Evolutionary conservation across 2,329 filamentous ascomycete genomes (phyloP).

Genomic region (Fusarium sp.): DNA sequence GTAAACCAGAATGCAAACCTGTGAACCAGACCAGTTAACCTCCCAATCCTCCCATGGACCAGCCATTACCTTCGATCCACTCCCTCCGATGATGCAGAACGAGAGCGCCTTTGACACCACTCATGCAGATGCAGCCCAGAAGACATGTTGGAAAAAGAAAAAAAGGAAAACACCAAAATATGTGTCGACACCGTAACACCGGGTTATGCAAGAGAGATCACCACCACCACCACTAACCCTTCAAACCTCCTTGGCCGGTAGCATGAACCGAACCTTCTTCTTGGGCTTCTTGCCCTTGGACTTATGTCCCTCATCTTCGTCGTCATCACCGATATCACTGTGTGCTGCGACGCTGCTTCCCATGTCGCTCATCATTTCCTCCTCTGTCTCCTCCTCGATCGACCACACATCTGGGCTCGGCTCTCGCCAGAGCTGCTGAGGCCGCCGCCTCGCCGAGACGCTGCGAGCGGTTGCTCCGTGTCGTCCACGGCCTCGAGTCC

Average conservation of each 20-base stretch:
- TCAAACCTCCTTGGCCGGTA: constrained; percentile 61
- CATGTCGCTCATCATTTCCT: constrained; percentile 64
- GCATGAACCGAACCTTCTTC: constrained; percentile 71
- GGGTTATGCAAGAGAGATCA: constrained; percentile 42
- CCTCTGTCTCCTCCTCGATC: constrained; percentile 73
- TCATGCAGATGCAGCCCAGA: constrained; percentile 37
- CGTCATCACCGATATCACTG: constrained; percentile 51
- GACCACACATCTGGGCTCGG: constrained; percentile 74
- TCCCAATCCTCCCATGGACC: constrained; percentile 32
- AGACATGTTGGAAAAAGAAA: constrained; percentile 17
- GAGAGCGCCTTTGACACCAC: constrained; percentile 35
- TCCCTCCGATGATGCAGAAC: constrained; percentile 35
- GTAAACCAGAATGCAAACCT: constrained; percentile 19
- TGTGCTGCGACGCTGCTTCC: constrained; percentile 51
- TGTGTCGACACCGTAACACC: constrained; percentile 34
- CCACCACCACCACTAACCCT: not conserved
- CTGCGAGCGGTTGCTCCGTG: constrained; percentile 47
- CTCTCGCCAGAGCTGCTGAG: constrained; percentile 67
- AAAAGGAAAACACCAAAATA: constrained; percentile 27
- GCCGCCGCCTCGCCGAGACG: constrained; percentile 54
- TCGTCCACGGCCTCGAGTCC: constrained; percentile 51
- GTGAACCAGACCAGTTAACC: constrained; percentile 4
- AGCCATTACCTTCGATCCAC: constrained; percentile 39
- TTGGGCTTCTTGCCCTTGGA: constrained; percentile 58
- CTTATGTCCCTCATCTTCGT: constrained; percentile 30